Base-by-base conservation (phyloP, 2,329 filamentous ascomycete genomes). In the Fusarium temperatum region DNA sequence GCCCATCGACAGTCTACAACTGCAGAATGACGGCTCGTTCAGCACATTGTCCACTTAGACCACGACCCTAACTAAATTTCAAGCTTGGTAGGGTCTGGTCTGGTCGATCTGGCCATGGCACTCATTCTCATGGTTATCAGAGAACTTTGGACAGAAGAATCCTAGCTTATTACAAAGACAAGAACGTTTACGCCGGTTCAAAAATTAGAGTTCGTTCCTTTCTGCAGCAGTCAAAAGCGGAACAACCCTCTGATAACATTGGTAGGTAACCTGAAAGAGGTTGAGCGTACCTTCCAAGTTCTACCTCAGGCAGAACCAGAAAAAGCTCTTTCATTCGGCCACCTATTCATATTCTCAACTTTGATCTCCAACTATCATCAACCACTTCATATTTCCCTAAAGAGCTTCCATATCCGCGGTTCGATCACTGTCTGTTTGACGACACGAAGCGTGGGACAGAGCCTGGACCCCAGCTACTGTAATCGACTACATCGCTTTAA, bases 191-290 rank as follows among this genome's bases (percentile, higher is more conserved):
- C 22, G 28, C 42, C 48, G 26, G 30, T 28, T 47, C 26, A 50
- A 58, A 50, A 62, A 47, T 36, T 58, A 54, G 56, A 50, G 56
- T 61, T 74, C 44, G 22, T 58, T 42, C 24, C 50, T 28, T 56
- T 54, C 36, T 55, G 53, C 20, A 30, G 30, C 30, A 45, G 24
- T 66, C 63, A 60, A 60, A 74, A 65, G 63, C 59, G 58, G 58
- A 68, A 64, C 50, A 28, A 60, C 32, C 58, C 38, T 55, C 51
- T 30, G 20, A 55, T 30, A 41, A 14, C 30, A 20, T 51, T n/a
- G 22, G 22, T 35, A 18, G 22, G 22, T 35, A 35, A 18, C 36
- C 51, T 42, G 24, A 24, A 53, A 53, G 41, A 72, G 44, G 54
- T 61, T 59, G 69, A 73, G 56, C 51, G 35, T 35, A 42, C 30